Base-by-base conservation (phyloP, 1,284 basidiomycete species). In the Exobasidium rhododendri region DNA sequence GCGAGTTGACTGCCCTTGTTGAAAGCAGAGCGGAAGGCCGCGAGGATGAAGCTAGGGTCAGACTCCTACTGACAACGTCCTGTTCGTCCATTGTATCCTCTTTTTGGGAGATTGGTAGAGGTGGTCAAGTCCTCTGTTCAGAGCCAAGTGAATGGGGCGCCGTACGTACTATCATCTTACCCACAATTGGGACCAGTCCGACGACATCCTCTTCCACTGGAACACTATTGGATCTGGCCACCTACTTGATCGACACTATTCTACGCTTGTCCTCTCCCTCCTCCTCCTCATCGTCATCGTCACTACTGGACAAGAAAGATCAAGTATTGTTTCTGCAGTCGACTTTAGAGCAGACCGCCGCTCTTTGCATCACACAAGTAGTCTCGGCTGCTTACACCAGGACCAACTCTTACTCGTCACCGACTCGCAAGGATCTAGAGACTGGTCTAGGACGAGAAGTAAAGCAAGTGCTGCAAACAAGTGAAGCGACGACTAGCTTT, bases 1-100 rank as follows among this genome's bases (percentile, higher is more conserved):
- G 92, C 70, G 88, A 91, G 69, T 85, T 96, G 22, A 86, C 87
- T 0, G 88, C 87, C 61, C 82, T 92, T 44, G 83, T 94, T 89
- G n/a, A 64, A 64, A 30, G 69, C 82, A 46, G 77, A 81, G 47
- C 46, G 17, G 7, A 43, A 28, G 4, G 43, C 26, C 2, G 20
- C 31, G 5, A 43, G 14, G 24, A 24, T 32, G n/a, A 3, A 43
- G 24, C 29, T 83, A 84, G 65, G 91, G 91, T 77, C 85, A 86
- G 60, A 86, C 86, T 61, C 67, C 67, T 28, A 74, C 84, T 1
- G 85, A 85, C 43, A 22, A 22, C 17, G 14, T 20, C 32, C 13
- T 14, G 55, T 47, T 22, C 24, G 20, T n/a, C 20, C 22, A 68
- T 71, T 56, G 62, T 50, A 5, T 24, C 17, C 3, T 45, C 17